Evolutionary conservation across 805 yeast genomes (phyloP), one percentile per base, ranked within the genome.

Genomic region (Yamadazyma tumulicola): DNA sequence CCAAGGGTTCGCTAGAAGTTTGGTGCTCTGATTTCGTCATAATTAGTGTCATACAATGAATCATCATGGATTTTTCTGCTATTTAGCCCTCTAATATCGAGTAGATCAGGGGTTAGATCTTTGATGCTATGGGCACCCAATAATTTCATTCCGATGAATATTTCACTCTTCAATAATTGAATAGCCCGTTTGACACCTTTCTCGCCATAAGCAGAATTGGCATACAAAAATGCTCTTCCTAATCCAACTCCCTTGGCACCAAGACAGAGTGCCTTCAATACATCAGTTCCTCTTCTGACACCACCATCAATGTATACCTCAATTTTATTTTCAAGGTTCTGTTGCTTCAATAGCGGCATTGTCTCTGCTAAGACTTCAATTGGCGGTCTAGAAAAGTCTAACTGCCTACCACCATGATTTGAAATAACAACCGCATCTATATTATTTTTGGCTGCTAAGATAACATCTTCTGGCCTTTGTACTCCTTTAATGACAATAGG

Each of bases 401-500:
- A 64, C 59, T 86, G 95, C 41, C 96, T 70, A 31, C 96, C 95
- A 41, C 96, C 96, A 57, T 86, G 96, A 53, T 86, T 86, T 2
- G 94, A 85, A 31, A 86, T 49, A 4, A 87, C 84, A 13, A 86
- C 81, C 27, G 89, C 95, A 22, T 78, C 74, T 18, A 75, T 72
- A 4, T 93, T 93, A 44, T 69, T 57, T 45, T 83, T 80, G 6
- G 76, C 78, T 0, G 95, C 95, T 46, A 62, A 57, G 12, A 85
- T 54, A 0, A 84, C 87, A 52, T 87, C 95, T 43, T 83, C 93
- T 29, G 75, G 76, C 20, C 89, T 64, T 58, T 85, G 94, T 15
- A 86, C 79, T 38, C 96, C 95, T 55, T 86, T 86, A 14, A 70
- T 58, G 43, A 67, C 65, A 41, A 73, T 57, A 22, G 77, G 74